Percentiles rank a stretch among this genome's conserved stretches.
Conservation (phyloP, 1,284 basidiomycete genomes). For the Puccinia triticina region DNA sequence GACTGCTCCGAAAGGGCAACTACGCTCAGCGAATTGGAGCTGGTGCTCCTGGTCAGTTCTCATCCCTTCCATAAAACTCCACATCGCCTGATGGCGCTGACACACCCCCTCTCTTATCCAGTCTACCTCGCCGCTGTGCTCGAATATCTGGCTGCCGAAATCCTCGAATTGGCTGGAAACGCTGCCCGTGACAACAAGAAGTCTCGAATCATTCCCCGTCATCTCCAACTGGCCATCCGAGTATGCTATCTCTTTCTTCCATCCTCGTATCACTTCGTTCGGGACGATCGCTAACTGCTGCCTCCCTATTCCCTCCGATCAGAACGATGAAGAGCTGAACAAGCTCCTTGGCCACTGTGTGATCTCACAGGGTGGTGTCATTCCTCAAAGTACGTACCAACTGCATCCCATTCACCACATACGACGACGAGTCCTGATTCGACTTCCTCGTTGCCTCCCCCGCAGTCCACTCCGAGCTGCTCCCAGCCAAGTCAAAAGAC, state of each 20-base stretch:
- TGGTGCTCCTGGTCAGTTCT: conserved; percentile 70
- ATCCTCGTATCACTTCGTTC: too few species aligned
- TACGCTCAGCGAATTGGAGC: conserved; percentile 77
- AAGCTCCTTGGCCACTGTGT: conserved; percentile 80
- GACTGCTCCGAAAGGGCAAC: conserved; percentile 82
- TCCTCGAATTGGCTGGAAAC: conserved; percentile 84
- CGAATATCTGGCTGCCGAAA: conserved; percentile 82
- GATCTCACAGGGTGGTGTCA: conserved; percentile 88
- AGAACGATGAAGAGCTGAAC: conserved; percentile 65
- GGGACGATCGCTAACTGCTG: too few species aligned
- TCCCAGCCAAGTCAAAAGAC: conserved; percentile 49
- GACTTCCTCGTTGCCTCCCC: too few species aligned
- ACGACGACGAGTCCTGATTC: too few species aligned
- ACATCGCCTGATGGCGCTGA: neutral
- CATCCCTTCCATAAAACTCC: neutral
- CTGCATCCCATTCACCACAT: neutral
- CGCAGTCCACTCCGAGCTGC: conserved; percentile 49
- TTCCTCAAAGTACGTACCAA: conserved; percentile 64
- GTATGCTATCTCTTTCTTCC: conserved; percentile 8
- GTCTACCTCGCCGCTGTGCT: conserved; percentile 84
- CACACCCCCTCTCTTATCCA: conserved; percentile 60
- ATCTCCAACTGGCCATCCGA: conserved; percentile 81
- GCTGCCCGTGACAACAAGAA: conserved; percentile 71
- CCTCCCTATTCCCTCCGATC: too few species aligned
- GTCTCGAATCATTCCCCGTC: conserved; percentile 89